These are phyloP conservation scores for Hirsutella thompsonii DNA, from an alignment of 2,329 filamentous ascomycete genomes.

Conservation along the genomic window DNA sequence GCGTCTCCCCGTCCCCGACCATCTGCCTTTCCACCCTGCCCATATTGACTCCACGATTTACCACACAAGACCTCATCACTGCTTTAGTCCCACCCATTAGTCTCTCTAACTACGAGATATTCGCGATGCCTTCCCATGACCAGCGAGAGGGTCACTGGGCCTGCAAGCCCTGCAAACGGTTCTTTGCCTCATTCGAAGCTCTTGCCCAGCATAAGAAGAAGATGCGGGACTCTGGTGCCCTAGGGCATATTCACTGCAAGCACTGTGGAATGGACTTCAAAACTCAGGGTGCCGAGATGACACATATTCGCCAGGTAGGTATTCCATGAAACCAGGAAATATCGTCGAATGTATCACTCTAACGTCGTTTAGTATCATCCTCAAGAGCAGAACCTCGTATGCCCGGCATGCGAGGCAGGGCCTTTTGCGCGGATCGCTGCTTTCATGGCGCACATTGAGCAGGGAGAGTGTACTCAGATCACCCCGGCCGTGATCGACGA, in stretches of 20 bases:
- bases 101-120: neutral
- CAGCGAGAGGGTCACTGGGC: slow-evolving; percentile 6
- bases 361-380: slow-evolving; percentile 6
- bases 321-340: too few relatives aligned
- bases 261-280: slow-evolving; percentile 24
- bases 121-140: slow-evolving; percentile 8
- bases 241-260: slow-evolving; percentile 22
- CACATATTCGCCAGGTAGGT: slow-evolving; percentile 23
- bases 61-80: too few relatives aligned
- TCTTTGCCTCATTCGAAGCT: slow-evolving; percentile 12
- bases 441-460: slow-evolving; percentile 34
- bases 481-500: slow-evolving; percentile 16
- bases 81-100: too few relatives aligned
- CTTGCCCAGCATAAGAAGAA: slow-evolving; percentile 17
- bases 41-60: too few relatives aligned
- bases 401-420: slow-evolving; percentile 29
- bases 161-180: slow-evolving; percentile 17
- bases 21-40: too few relatives aligned
- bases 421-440: slow-evolving; percentile 22
- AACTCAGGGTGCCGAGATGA: slow-evolving; percentile 15
- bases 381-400: slow-evolving; percentile 26
- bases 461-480: slow-evolving; percentile 23
- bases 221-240: slow-evolving; percentile 10
- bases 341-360: too few relatives aligned
- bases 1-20: too few relatives aligned